Conservation (phyloP, 345 rosid genomes). For the Rhodamnia rubescens region DNA sequence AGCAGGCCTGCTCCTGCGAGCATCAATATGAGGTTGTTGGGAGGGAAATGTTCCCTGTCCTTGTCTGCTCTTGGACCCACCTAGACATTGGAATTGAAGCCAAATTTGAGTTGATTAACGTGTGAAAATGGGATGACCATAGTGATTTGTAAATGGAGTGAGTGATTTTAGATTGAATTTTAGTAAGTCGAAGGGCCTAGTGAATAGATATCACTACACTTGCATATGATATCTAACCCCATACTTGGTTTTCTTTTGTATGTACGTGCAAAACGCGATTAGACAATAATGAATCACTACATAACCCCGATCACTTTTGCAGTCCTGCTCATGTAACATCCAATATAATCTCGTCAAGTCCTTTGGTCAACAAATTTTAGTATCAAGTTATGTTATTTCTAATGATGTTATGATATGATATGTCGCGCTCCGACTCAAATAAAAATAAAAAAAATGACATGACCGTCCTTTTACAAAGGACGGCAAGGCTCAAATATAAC, state of each 20-base stretch:
- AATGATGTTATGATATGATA: not conserved
- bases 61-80: conserved; percentile 41
- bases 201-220: not conserved
- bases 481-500: too few relatives aligned
- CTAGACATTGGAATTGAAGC: not conserved
- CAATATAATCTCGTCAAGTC: not conserved
- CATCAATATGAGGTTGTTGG: conserved; percentile 37
- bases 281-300: too few relatives aligned
- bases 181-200: not conserved
- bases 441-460: too few relatives aligned
- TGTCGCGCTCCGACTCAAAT: too few relatives aligned
- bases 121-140: not conserved
- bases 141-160: not conserved
- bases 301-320: not conserved
- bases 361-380: not conserved
- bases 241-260: not conserved
- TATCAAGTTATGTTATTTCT: not conserved
- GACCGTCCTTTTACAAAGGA: too few relatives aligned
- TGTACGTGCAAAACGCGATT: too few relatives aligned
- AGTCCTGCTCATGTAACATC: not conserved
- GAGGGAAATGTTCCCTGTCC: conserved; percentile 29
- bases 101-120: not conserved
- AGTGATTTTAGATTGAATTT: not conserved
- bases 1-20: conserved; percentile 47
- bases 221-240: not conserved